phyloP scores from a whole-genome alignment of 2,329 filamentous ascomycete species.

The Claviceps sp. region DNA sequence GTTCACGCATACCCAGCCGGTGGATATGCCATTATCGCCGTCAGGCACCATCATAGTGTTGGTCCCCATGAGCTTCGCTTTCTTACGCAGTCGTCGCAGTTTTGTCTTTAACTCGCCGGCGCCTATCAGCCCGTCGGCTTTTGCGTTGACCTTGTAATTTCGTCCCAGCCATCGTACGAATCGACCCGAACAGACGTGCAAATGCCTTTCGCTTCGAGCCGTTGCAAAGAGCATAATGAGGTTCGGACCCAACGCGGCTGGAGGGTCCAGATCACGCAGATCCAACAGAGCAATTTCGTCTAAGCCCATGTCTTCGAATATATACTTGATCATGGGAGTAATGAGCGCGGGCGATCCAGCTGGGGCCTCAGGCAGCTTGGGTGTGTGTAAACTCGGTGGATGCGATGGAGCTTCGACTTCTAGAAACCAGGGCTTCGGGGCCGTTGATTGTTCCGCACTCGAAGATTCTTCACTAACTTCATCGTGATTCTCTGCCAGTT shows the following conservation, averaged over 20 bases:
- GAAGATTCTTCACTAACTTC: constrained; percentile 13
- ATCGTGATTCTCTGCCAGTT: constrained; percentile 9
- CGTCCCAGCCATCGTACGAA: constrained; percentile 74
- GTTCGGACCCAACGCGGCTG: constrained; percentile 74
- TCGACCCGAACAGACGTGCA: constrained; percentile 84
- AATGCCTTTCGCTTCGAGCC: constrained; percentile 80
- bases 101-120: constrained; percentile 86
- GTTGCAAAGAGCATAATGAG: constrained; percentile 89
- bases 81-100: constrained; percentile 64
- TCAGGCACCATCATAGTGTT: constrained; percentile 50
- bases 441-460: not conserved
- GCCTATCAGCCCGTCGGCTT: constrained; percentile 78
- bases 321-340: constrained; percentile 57
- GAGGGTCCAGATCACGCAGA: constrained; percentile 70
- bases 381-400: constrained; percentile 32
- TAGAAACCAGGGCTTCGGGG: constrained; percentile 66
- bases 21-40: constrained; percentile 74
- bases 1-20: constrained; percentile 94
- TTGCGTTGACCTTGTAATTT: constrained; percentile 56
- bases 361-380: constrained; percentile 43
- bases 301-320: constrained; percentile 74
- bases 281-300: constrained; percentile 73
- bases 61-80: constrained; percentile 66
- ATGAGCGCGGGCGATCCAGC: constrained; percentile 58
- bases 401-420: constrained; percentile 52